A percentile compares a stretch with the other conserved stretches of the same genome.
Evolutionary conservation across 345 rosid species (phyloP).

Genomic region (Eutrema heterophyllum): DNA sequence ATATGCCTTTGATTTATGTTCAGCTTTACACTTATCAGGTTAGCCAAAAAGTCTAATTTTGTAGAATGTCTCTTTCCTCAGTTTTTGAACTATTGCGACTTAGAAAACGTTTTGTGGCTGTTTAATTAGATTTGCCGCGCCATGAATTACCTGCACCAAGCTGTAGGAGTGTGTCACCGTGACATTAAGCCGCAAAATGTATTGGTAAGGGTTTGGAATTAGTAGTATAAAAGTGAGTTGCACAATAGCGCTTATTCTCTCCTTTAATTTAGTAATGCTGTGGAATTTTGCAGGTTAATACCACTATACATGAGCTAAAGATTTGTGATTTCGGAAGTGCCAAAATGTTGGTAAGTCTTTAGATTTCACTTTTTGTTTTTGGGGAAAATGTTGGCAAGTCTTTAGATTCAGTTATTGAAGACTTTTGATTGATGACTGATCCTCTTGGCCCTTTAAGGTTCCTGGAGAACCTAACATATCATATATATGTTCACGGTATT

Average conservation of each 20-base stretch:
- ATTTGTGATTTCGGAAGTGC: conserved; percentile 95
- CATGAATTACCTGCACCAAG: conserved; percentile 72
- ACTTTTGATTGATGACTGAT: neutral
- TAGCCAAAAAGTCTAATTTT: neutral
- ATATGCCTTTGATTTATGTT: conserved; percentile 66
- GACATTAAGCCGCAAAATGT: conserved; percentile 93
- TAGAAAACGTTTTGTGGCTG: neutral
- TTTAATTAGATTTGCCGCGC: conserved; percentile 73
- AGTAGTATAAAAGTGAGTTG: neutral
- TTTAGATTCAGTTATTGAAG: neutral
- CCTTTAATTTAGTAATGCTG: neutral
- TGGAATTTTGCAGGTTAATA: conserved; percentile 60
- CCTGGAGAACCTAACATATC: conserved; percentile 93
- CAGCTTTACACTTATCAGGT: conserved; percentile 89
- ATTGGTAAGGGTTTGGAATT: conserved; percentile 48
- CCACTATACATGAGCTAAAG: conserved; percentile 72
- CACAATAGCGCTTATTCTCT: neutral
- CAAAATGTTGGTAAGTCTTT: conserved; percentile 69
- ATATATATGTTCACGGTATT: conserved; percentile 91
- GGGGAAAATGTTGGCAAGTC: neutral
- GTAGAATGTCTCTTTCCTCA: neutral
- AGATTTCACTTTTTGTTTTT: neutral
- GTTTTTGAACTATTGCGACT: neutral
- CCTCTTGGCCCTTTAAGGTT: conserved; percentile 39
- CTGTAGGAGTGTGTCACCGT: conserved; percentile 83